A percentile compares a stretch with the other conserved stretches of the same genome.
Evolutionary conservation across 2,329 filamentous ascomycete species (phyloP).

Genomic region (Podosphaera xanthii): DNA sequence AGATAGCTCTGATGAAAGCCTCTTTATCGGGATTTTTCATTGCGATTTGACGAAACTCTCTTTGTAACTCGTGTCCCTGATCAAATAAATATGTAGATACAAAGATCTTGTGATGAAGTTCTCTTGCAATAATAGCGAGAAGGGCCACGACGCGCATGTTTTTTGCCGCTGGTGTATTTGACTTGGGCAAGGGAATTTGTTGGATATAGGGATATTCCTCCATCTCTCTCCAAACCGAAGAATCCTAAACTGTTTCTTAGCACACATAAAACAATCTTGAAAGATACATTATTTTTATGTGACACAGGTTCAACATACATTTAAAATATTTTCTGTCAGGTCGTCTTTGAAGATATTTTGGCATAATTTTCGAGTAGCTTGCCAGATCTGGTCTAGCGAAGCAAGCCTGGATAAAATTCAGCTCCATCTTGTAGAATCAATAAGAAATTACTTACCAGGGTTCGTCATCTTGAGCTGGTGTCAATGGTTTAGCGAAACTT

Average conservation of each 20-base stretch:
- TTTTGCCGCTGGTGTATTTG: background rate
- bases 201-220: background rate
- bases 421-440: background rate
- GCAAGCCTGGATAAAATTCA: background rate
- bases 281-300: background rate
- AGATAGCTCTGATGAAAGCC: background rate
- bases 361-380: background rate
- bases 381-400: background rate
- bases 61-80: background rate
- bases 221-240: too few species aligned
- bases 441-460: background rate
- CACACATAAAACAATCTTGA: background rate
- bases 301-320: background rate
- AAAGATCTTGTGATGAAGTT: background rate
- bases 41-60: background rate
- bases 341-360: background rate
- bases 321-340: background rate
- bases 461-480: background rate
- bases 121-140: background rate
- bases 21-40: background rate
- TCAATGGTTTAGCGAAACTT: background rate
- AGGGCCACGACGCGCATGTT: background rate
- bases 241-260: too few species aligned
- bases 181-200: background rate
- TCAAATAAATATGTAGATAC: background rate